phyloP scores from a whole-genome alignment of 1,139 yeast species.

The Geotrichum carabidarum region DNA sequence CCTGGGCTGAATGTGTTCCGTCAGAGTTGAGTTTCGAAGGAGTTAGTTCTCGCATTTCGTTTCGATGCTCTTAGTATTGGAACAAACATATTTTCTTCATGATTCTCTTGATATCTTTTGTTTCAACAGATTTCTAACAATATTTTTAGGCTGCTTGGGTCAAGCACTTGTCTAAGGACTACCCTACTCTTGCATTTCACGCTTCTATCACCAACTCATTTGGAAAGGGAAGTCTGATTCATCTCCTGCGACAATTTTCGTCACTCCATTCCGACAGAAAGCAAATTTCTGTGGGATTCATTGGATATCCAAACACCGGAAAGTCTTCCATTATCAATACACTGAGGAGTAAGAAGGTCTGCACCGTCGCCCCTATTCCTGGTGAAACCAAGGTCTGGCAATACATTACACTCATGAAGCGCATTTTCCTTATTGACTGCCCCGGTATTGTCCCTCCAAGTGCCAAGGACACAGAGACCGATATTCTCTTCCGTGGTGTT shows the following conservation, averaged over 20 bases:
- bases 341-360: constrained; percentile 87
- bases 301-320: constrained; percentile 97
- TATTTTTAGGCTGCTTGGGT: constrained; percentile 91
- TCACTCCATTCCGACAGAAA: constrained; percentile 86
- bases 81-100: constrained; percentile 42
- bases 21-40: constrained; percentile 40
- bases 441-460: constrained; percentile 99
- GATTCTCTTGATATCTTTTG: constrained; percentile 23
- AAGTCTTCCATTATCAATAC: constrained; percentile 94
- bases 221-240: constrained; percentile 95
- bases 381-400: constrained; percentile 99
- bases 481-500: constrained; percentile 90
- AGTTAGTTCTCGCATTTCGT: constrained; percentile 17
- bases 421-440: constrained; percentile 91
- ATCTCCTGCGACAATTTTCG: constrained; percentile 86
- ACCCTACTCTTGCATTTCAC: constrained; percentile 95
- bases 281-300: constrained; percentile 93
- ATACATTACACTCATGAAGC: constrained; percentile 92
- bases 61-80: constrained; percentile 40
- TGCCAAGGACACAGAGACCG: constrained; percentile 82
- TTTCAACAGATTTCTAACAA: constrained; percentile 49
- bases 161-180: constrained; percentile 82
- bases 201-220: constrained; percentile 96
- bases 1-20: constrained; percentile 45
- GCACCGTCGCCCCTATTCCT: constrained; percentile 96